Evolutionary conservation across 164 flowering plant species (phyloP).

Genomic region (Nymphaea colorata): DNA sequence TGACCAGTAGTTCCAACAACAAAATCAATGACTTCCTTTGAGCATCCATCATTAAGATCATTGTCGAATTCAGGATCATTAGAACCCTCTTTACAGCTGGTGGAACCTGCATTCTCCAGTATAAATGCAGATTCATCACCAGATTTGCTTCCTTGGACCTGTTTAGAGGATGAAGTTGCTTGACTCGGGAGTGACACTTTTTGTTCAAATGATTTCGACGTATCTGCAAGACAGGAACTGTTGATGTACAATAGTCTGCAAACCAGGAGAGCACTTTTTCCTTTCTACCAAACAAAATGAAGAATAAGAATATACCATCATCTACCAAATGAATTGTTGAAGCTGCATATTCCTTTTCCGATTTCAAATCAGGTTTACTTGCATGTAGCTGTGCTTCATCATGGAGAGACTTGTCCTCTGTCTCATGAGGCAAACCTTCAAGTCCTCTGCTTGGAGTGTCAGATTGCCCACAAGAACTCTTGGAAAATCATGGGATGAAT

Average conservation of each 20-base stretch:
- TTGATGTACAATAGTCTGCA: neutral
- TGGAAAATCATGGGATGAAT: neutral
- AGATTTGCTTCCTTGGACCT: slow-evolving; percentile 3
- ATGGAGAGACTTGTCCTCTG: neutral
- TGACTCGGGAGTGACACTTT: slow-evolving; percentile 10
- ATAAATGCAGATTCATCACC: neutral
- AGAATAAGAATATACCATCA: neutral
- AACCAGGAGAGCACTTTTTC: neutral
- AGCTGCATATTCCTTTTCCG: neutral
- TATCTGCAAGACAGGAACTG: slow-evolving; percentile 13
- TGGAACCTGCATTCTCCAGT: neutral
- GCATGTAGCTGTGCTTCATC: neutral
- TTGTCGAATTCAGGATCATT: slow-evolving; percentile 7
- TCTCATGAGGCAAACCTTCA: neutral
- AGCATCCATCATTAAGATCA: slow-evolving; percentile 12
- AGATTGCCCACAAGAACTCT: neutral
- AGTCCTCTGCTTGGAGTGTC: neutral
- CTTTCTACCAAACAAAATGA: neutral
- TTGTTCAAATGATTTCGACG: slow-evolving; percentile 7
- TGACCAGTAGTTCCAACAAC: slow-evolving; percentile 11
- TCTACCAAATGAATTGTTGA: neutral
- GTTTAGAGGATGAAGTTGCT: slow-evolving; percentile 9
- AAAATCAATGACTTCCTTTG: slow-evolving; percentile 22
- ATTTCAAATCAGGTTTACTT: neutral
- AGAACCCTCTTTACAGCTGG: slow-evolving; percentile 4